Percentiles rank a stretch among this genome's conserved stretches.
These are phyloP conservation scores for Apiospora malaysiana DNA, from an alignment of 2,329 filamentous ascomycete genomes.

Conservation along the genomic window DNA sequence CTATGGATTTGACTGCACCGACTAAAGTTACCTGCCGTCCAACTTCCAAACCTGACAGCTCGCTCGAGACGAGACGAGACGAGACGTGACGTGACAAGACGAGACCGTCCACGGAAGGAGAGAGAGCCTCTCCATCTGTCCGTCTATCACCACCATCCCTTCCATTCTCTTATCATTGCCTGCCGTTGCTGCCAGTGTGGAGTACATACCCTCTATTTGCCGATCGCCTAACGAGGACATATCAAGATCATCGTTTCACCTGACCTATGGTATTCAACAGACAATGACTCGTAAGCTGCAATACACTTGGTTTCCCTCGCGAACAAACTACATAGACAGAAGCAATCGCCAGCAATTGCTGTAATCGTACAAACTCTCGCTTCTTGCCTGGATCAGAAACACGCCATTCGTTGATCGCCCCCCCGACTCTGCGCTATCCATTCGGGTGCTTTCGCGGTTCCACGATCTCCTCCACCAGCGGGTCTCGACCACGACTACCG, in stretches of 20 bases:
- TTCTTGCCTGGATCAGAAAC: not conserved
- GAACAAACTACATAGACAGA: conserved; percentile 13
- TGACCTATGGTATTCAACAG: conserved; percentile 5
- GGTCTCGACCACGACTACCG: not conserved
- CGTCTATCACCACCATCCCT: not conserved
- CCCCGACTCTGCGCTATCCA: not conserved
- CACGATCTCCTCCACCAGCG: conserved; percentile 3
- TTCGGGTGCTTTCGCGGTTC: not conserved
- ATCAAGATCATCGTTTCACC: conserved; percentile 7
- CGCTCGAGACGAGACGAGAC: too few relatives aligned
- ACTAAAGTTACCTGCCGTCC: not conserved
- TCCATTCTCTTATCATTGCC: not conserved
- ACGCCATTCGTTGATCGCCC: conserved; percentile 11
- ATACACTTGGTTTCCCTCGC: not conserved
- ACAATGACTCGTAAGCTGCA: conserved; percentile 13
- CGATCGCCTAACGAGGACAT: not conserved
- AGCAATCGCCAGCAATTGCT: not conserved
- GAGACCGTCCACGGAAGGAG: not conserved
- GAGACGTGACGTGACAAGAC: too few relatives aligned
- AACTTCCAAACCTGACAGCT: too few relatives aligned
- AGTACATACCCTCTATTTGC: not conserved
- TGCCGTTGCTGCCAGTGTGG: not conserved
- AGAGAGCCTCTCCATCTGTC: not conserved
- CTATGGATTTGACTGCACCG: not conserved
- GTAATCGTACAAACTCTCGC: not conserved